These are phyloP conservation scores for Allium cepa DNA, from an alignment of 106 monocot genomes.

Conservation along the genomic window DNA sequence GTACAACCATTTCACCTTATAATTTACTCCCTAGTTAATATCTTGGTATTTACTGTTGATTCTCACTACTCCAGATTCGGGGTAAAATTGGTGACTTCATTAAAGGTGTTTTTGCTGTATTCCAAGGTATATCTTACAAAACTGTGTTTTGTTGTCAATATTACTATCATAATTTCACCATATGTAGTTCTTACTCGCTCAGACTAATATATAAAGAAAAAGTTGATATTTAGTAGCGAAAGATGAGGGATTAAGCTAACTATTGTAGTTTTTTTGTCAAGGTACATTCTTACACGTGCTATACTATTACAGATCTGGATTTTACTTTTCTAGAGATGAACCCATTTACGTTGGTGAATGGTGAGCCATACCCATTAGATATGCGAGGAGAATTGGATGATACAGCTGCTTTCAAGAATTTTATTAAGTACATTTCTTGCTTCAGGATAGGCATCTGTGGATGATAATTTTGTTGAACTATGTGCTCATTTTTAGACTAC, in stretches of 20 bases:
- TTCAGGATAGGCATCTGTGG: not conserved
- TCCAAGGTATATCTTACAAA: slow-evolving; percentile 54
- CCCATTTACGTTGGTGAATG: slow-evolving; percentile 92
- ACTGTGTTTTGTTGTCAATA: not conserved
- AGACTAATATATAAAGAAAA: not conserved
- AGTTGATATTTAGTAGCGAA: not conserved
- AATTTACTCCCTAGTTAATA: not conserved
- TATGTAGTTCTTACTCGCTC: not conserved
- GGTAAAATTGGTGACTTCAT: slow-evolving; percentile 92
- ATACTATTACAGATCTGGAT: slow-evolving; percentile 58
- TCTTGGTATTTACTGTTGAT: not conserved
- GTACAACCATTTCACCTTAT: not conserved
- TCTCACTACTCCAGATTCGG: slow-evolving; percentile 39
- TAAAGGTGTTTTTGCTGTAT: slow-evolving; percentile 79
- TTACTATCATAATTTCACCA: not conserved
- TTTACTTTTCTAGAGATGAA: slow-evolving; percentile 99
- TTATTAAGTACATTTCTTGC: slow-evolving; percentile 57
- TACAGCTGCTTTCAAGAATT: slow-evolving; percentile 99
- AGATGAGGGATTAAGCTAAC: not conserved
- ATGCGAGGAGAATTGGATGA: slow-evolving; percentile 99
- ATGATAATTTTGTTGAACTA: not conserved
- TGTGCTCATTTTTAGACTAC: not conserved
- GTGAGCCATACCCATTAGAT: slow-evolving; percentile 91
- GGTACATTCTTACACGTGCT: not conserved
- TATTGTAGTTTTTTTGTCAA: not conserved